Conservation (phyloP, 371 early-diverging fungal species). For the Racocetra persica region DNA sequence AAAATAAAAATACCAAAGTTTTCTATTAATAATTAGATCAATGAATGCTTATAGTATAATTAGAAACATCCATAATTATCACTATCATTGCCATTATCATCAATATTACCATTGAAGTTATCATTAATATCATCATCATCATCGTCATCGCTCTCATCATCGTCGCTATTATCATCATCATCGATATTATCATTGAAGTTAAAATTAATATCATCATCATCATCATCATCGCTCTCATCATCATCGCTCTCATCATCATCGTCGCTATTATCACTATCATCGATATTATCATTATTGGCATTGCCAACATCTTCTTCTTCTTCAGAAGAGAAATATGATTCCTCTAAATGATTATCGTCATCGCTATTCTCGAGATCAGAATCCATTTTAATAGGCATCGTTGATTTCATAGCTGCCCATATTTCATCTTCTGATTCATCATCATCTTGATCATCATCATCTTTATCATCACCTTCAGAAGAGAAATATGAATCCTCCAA, state of each 20-base stretch:
- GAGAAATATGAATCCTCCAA: too few relatives aligned
- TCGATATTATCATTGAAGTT: too few relatives aligned
- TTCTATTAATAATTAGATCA: not conserved
- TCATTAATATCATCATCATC: not conserved
- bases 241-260: not conserved
- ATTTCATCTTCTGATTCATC: conserved; percentile 62
- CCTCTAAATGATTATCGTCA: conserved; percentile 61
- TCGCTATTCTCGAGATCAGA: conserved; percentile 62
- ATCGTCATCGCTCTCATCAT: not conserved
- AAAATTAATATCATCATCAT: not conserved
- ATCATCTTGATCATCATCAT: conserved; percentile 53
- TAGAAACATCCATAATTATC: not conserved
- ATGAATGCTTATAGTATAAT: not conserved
- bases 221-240: not conserved
- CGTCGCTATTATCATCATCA: not conserved
- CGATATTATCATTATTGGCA: not conserved
- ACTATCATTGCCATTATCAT: not conserved
- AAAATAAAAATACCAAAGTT: not conserved
- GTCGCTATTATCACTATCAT: not conserved
- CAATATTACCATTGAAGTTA: not conserved
- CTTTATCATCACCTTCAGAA: too few relatives aligned
- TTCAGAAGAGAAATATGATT: conserved; percentile 52
- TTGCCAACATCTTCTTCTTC: conserved; percentile 49
- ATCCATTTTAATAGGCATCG: conserved; percentile 60
- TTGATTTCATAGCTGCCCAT: conserved; percentile 56